Conservation (phyloP, 768 basidiomycete species). For the Hypholoma fasciculare region DNA sequence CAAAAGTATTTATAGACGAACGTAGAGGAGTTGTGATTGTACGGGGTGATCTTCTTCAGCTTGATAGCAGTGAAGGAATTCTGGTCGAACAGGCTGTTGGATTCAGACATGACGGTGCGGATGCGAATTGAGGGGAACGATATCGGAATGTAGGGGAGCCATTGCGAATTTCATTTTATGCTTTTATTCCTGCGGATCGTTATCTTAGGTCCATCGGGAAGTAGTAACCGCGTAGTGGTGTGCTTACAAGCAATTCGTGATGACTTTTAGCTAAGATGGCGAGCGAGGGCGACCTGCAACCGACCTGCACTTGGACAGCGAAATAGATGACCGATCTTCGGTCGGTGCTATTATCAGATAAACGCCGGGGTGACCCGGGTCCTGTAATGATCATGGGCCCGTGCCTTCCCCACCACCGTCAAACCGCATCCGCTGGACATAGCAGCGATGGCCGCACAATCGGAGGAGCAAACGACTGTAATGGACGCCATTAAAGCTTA, state of each 20-base stretch:
- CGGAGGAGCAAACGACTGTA: neutral
- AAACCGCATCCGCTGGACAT: neutral
- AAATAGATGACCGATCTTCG: no score
- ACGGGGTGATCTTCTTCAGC: constrained; percentile 75
- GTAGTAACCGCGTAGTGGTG: neutral
- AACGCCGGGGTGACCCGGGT: neutral
- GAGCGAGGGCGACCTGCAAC: neutral
- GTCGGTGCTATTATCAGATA: no score
- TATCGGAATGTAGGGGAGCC: neutral
- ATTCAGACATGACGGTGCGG: constrained; percentile 25
- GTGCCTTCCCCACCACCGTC: no score
- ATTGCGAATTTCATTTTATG: neutral
- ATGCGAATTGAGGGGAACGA: neutral
- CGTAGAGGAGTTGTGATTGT: constrained; percentile 93
- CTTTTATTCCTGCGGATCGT: neutral
- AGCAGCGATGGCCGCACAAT: neutral
- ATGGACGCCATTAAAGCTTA: constrained; percentile 6
- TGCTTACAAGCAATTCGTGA: neutral
- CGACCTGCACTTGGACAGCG: no score
- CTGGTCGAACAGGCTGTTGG: constrained; percentile 70
- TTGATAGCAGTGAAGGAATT: constrained; percentile 74
- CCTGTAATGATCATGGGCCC: neutral
- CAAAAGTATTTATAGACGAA: constrained; percentile 29
- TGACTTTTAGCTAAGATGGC: neutral
- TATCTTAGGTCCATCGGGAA: neutral